A percentile compares a stretch with the other conserved stretches of the same genome.
These are phyloP conservation scores for Hirschfeldia incana DNA, from an alignment of 345 rosid genomes.

Conservation along the genomic window DNA sequence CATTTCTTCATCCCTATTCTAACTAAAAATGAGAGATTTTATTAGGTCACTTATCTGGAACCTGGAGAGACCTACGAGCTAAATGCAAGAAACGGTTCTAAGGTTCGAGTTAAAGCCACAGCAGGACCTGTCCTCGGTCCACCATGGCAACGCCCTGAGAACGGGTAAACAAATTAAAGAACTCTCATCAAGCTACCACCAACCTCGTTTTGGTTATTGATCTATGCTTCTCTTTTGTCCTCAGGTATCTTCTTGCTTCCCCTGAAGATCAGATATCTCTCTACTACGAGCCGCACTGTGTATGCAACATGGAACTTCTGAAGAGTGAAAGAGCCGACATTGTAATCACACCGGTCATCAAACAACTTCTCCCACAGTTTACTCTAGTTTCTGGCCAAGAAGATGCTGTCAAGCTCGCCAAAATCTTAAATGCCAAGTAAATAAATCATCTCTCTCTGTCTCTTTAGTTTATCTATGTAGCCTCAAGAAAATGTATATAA, in stretches of 20 bases:
- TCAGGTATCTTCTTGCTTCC: constrained; percentile 63
- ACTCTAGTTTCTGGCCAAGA: constrained; percentile 95
- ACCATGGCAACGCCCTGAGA: constrained; percentile 99
- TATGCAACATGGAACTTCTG: constrained; percentile 54
- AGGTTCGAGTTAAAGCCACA: constrained; percentile 66
- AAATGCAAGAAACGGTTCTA: constrained; percentile 49
- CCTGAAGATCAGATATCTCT: constrained; percentile 61
- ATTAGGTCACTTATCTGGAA: constrained; percentile 75
- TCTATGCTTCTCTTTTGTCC: not conserved
- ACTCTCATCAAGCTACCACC: constrained; percentile 1
- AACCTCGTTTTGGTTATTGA: not conserved
- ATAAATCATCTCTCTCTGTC: not conserved
- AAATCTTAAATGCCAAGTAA: constrained; percentile 74
- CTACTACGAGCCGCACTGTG: constrained; percentile 92
- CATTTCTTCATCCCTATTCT: not conserved
- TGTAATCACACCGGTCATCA: constrained; percentile 81
- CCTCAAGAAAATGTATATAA: constrained; percentile 1
- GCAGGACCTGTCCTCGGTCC: constrained; percentile 95
- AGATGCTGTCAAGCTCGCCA: constrained; percentile 88
- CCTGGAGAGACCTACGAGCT: constrained; percentile 68
- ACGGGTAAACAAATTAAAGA: constrained; percentile 50
- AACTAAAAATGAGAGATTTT: not conserved
- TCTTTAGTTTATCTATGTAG: not conserved
- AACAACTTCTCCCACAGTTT: constrained; percentile 88
- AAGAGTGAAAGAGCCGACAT: constrained; percentile 76